These are phyloP conservation scores for Aspergillus amoenus DNA, from an alignment of 2,329 filamentous ascomycete genomes.

Conservation along the genomic window DNA sequence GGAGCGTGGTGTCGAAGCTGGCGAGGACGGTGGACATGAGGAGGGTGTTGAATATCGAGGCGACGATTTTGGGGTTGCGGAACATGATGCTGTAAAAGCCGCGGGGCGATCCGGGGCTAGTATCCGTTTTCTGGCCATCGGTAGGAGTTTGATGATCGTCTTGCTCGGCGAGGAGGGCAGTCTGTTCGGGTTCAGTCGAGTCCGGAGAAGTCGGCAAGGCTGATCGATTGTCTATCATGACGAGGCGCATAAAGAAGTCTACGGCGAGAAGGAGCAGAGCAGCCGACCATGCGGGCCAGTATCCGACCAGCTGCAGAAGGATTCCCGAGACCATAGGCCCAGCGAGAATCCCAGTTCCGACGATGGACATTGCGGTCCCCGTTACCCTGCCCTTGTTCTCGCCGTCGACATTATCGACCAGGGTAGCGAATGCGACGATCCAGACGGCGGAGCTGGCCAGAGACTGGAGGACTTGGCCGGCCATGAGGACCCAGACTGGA, in stretches of 20 bases:
- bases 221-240: constrained; percentile 28
- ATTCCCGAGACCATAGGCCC: constrained; percentile 31
- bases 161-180: not conserved
- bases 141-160: not conserved
- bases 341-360: constrained; percentile 26
- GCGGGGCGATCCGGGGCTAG: not conserved
- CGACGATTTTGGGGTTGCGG: constrained; percentile 41
- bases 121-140: no score
- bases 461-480: constrained; percentile 31
- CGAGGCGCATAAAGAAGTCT: constrained; percentile 28
- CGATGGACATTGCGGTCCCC: constrained; percentile 26
- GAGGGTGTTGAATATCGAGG: constrained; percentile 43
- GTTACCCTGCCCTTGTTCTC: constrained; percentile 28
- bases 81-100: constrained; percentile 42
- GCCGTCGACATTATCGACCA: constrained; percentile 27
- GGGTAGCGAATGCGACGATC: constrained; percentile 32
- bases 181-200: not conserved
- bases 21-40: constrained; percentile 52
- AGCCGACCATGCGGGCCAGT: constrained; percentile 32
- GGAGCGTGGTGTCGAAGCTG: constrained; percentile 56
- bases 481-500: constrained; percentile 23
- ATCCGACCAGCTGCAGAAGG: constrained; percentile 29
- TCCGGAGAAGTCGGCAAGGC: not conserved
- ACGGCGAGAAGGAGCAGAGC: constrained; percentile 27
- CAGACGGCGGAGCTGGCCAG: constrained; percentile 30